Evolutionary conservation across 1,284 basidiomycete species (phyloP), one percentile per base, ranked within the genome.

Genomic region (Leccinum subatratum): DNA sequence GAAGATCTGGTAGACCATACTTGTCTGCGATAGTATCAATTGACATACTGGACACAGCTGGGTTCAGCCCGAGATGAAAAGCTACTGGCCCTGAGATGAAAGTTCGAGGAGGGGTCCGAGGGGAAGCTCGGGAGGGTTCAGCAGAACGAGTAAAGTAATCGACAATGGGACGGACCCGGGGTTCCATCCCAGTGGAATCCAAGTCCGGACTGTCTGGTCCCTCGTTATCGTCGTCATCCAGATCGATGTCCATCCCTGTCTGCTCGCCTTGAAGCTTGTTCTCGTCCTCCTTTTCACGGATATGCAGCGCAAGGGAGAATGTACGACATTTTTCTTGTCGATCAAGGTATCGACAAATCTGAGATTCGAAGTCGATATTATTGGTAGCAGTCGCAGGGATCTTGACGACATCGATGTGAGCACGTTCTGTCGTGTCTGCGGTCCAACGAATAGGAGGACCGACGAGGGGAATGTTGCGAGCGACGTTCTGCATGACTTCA

Each of bases 291-390:
- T 54, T 54, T 12, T 54, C 51, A 20, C 20, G 51, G 51, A 54
- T 54, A 54, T 12, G 11, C n/a, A 54, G 51, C 20, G 51, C 51
- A 54, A 54, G 3, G 20, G 51, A 14, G 51, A 54, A 54, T 11
- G 51, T 22, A 54, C 51, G 51, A 54, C 51, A 54, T 54, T 54
- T 54, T 54, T 54, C 51, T 54, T 54, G 51, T 54, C 51, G 51
- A 22, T 54, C 51, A 12, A 54, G 51, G 20, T 20, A 54, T 54
- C 51, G 16, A 22, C 51, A 54, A 12, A 54, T 54, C 20, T 54
- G 51, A 20, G 51, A 54, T 22, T 54, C 51, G 51, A 54, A 54
- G 51, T 54, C 51, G 20, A 54, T 54, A 54, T 54, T 54, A 22
- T 54, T 54, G 16, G 51, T 54, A 22, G 51, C 51, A 11, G n/a